Percentiles rank a stretch among this genome's conserved stretches.
Conservation (phyloP, 2,329 filamentous ascomycete species). For the Aureobasidium sp. region DNA sequence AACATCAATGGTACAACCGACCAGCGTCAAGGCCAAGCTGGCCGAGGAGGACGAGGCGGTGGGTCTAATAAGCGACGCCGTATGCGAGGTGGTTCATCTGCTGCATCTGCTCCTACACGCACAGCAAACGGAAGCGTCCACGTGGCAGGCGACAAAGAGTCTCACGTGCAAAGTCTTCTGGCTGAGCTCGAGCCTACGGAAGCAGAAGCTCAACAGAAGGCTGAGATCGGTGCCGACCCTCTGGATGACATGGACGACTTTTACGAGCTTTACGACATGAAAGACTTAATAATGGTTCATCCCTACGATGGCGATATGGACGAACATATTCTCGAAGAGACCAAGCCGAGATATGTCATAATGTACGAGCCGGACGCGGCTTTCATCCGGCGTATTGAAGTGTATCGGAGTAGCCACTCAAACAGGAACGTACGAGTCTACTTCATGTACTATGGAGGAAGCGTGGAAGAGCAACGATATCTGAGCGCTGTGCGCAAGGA, state of each 20-base stretch:
- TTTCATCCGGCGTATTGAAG: constrained; percentile 89
- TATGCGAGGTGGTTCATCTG: constrained; percentile 66
- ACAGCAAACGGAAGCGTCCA: constrained; percentile 66
- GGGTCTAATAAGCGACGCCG: constrained; percentile 73
- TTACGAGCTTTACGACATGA: constrained; percentile 86
- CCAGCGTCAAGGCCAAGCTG: constrained; percentile 34
- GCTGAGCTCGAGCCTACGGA: constrained; percentile 76
- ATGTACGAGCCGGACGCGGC: constrained; percentile 97
- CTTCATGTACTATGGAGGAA: constrained; percentile 92
- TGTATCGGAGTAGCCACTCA: constrained; percentile 89
- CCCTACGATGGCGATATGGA: constrained; percentile 94
- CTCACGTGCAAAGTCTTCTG: constrained; percentile 74
- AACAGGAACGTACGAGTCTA: constrained; percentile 86
- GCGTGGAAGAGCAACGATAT: constrained; percentile 19
- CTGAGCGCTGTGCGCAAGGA: constrained; percentile 54
- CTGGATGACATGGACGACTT: constrained; percentile 87
- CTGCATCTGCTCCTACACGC: constrained; percentile 51
- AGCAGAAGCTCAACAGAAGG: constrained; percentile 59
- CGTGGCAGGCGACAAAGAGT: constrained; percentile 72
- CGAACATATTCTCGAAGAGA: constrained; percentile 90
- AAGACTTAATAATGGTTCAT: constrained; percentile 79
- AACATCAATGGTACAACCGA: constrained; percentile 61
- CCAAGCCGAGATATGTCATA: constrained; percentile 87
- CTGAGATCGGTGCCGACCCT: constrained; percentile 67
- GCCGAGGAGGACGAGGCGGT: constrained; percentile 55